Percentiles rank a stretch among this genome's conserved stretches.
Evolutionary conservation across 495 filamentous ascomycete genomes (phyloP).

Genomic region (Neurospora sp.): DNA sequence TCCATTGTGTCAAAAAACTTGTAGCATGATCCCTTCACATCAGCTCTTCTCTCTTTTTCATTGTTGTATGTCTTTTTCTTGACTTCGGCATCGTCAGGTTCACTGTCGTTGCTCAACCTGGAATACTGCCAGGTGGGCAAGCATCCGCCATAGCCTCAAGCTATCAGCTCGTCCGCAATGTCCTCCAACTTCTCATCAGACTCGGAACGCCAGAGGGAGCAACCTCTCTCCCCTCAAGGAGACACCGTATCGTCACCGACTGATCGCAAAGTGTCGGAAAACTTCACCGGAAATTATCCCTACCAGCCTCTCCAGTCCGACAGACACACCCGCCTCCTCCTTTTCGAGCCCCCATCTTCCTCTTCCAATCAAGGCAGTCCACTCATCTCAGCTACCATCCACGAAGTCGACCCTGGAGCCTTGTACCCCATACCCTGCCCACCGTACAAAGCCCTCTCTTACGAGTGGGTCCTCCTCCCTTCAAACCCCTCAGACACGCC

Average conservation of each 20-base stretch:
- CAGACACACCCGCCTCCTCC: not conserved
- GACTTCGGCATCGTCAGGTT: not conserved
- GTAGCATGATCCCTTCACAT: not conserved
- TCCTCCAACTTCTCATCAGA: not conserved
- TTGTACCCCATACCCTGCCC: too few relatives aligned
- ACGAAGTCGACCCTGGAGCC: too few relatives aligned
- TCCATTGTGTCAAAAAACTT: not conserved
- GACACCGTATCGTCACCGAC: not conserved
- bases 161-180: not conserved
- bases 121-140: not conserved
- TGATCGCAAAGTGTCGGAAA: not conserved
- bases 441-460: not conserved
- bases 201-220: fast-evolving
- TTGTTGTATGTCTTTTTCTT: not conserved
- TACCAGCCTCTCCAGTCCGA: not conserved
- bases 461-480: not conserved
- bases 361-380: not conserved
- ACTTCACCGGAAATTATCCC: not conserved
- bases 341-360: not conserved
- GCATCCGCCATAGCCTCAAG: not conserved
- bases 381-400: not conserved
- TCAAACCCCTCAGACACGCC: not conserved
- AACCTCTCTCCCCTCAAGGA: not conserved
- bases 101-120: not conserved
- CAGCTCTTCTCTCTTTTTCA: not conserved